Base-by-base conservation (phyloP, 805 yeast species). In the Ogataea philodendri region DNA sequence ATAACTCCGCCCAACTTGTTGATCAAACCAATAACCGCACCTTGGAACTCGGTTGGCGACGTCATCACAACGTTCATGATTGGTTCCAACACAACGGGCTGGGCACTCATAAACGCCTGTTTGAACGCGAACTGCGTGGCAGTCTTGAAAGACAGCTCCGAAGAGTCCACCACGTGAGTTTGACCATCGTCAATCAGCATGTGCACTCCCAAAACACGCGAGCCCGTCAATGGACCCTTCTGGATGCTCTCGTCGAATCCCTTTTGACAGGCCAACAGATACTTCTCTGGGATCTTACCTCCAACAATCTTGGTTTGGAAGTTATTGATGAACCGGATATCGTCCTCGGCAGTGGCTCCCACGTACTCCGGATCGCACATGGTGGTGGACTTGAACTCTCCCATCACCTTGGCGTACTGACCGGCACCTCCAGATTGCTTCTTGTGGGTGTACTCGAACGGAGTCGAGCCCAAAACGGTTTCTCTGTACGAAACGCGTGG, bases 381-480 rank as follows among this genome's bases (percentile, higher is more conserved):
- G 5, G 70, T 28, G 21, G 62, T 51, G 17, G 65, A 59, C 34
- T 55, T 64, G 66, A 89, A 61, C 39, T 70, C 74, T 60, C 99
- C 97, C 63, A 88, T 83, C 56, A 90, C 96, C 69, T 89, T 81
- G 65, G 96, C 98, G 60, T 80, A 93, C 72, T 93, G 99, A 67
- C 99, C 99, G 48, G 97, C 95, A 76, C 99, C 99, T 65, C 99
- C 99, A 57, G 90, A 76, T 70, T 93, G 99, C 61, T 88, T 90
- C 76, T 93, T 93, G 72, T 90, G 97, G 18, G 96, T 83, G 67
- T 82, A 87, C 61, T 93, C 97, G 57, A 93, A 90, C 9, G 78
- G 70, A 19, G 90, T 73, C 26, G 84, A 68, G 2, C 73, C 60
- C 22, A 84, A 68, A 48, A 90, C 79, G 25, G 97, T 83, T 67